Evolutionary conservation across 495 filamentous ascomycete genomes (phyloP).

Genomic region (Clavariopsis aquatica): DNA sequence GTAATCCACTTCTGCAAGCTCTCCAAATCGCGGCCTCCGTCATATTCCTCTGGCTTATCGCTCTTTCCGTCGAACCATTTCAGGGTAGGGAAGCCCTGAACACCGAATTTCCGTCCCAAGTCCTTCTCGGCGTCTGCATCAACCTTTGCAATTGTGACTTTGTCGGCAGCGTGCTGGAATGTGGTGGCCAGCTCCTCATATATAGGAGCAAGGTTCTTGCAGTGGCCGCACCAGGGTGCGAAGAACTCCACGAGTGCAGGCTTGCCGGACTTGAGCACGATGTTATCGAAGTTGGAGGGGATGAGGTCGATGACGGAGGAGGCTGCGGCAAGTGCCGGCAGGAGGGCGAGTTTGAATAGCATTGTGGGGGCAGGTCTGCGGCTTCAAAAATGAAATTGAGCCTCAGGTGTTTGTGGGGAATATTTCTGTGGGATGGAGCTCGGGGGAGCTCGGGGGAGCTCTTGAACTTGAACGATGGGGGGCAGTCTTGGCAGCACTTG

Average conservation of each 20-base stretch:
- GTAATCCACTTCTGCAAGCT: constrained; percentile 76
- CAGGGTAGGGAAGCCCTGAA: constrained; percentile 93
- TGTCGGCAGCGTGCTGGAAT: constrained; percentile 73
- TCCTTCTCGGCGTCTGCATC: constrained; percentile 87
- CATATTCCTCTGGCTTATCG: constrained; percentile 82
- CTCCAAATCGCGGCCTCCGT: constrained; percentile 83
- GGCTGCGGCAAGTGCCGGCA: constrained; percentile 32
- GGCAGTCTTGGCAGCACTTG: constrained; percentile 5
- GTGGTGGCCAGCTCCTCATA: constrained; percentile 87
- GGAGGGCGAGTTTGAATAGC: constrained; percentile 32
- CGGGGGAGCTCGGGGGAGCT: constrained; percentile 5
- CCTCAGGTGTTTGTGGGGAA: constrained; percentile 6
- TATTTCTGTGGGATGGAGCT: background rate
- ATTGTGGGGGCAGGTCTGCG: constrained; percentile 14
- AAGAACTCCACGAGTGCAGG: constrained; percentile 98
- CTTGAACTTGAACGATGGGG: constrained; percentile 2
- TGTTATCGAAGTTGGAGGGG: constrained; percentile 83
- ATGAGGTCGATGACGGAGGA: constrained; percentile 75
- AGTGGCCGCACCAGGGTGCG: constrained; percentile 98
- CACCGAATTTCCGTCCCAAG: constrained; percentile 79
- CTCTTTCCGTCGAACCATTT: constrained; percentile 99
- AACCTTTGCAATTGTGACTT: constrained; percentile 90
- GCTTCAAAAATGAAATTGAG: constrained; percentile 12
- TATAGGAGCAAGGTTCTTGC: constrained; percentile 92
- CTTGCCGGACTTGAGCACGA: constrained; percentile 88